Conservation (phyloP, 2,329 filamentous ascomycete genomes). For the Cryphonectria parasitica region DNA sequence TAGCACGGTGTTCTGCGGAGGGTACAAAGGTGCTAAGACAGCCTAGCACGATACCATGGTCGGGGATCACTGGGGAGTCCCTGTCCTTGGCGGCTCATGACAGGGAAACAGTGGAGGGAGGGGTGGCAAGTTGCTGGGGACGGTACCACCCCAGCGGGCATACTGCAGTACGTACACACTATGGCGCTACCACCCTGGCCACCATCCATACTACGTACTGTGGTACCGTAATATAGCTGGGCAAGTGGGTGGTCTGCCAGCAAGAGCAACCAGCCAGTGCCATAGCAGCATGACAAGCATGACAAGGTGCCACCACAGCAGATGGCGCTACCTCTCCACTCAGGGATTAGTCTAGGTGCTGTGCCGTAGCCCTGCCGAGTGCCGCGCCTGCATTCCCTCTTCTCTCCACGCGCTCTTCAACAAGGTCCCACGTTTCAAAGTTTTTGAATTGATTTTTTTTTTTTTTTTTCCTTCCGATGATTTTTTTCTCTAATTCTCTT, state of each 20-base stretch:
- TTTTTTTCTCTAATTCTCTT: neutral
- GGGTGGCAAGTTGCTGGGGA: neutral
- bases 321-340: neutral
- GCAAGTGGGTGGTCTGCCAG: neutral
- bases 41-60: neutral
- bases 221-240: too few species aligned
- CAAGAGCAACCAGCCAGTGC: neutral
- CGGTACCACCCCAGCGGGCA: neutral
- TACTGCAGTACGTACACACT: neutral
- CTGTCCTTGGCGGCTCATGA: slow-evolving; percentile 1
- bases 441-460: neutral
- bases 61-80: neutral
- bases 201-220: too few species aligned
- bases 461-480: neutral
- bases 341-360: neutral
- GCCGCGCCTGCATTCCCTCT: slow-evolving; percentile 3
- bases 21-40: neutral
- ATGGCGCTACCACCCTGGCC: too few species aligned
- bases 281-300: neutral
- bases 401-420: neutral
- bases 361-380: slow-evolving; percentile 9
- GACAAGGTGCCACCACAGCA: slow-evolving; percentile 2
- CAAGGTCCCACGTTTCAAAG: slow-evolving; percentile 1
- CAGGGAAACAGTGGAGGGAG: slow-evolving; percentile 2
- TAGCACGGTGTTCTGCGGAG: neutral